Conservation (phyloP, 345 rosid species). For the Physaria fendleri region DNA sequence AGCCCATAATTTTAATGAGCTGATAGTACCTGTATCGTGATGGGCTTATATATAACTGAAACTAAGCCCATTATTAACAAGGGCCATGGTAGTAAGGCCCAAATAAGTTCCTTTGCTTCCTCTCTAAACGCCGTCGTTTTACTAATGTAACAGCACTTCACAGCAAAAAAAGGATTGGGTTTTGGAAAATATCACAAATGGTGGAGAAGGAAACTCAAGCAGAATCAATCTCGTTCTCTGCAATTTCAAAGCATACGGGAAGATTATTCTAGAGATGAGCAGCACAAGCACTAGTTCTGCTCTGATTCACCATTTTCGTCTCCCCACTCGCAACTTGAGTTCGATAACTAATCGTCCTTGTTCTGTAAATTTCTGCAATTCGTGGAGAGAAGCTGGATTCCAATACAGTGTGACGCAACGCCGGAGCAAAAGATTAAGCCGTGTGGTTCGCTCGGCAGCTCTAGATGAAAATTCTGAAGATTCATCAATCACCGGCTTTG, state of each 20-base stretch:
- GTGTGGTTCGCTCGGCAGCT: slow-evolving; percentile 42
- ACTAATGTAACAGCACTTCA: neutral
- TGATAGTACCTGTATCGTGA: no score
- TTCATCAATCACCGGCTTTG: slow-evolving; percentile 30
- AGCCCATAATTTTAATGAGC: no score
- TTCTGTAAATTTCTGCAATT: slow-evolving; percentile 24
- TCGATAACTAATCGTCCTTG: slow-evolving; percentile 20
- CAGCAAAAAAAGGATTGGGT: neutral
- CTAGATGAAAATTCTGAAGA: slow-evolving; percentile 41
- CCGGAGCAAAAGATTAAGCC: slow-evolving; percentile 15
- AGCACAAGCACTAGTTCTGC: slow-evolving; percentile 53
- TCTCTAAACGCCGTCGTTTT: neutral
- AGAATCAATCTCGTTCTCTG: slow-evolving; percentile 32
- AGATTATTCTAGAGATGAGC: slow-evolving; percentile 33
- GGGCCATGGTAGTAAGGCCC: no score
- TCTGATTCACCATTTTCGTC: slow-evolving; percentile 49
- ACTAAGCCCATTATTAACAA: no score
- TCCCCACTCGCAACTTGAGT: slow-evolving; percentile 32
- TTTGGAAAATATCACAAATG: neutral
- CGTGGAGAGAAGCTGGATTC: slow-evolving; percentile 27
- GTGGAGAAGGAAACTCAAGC: slow-evolving; percentile 16
- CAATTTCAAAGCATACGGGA: neutral
- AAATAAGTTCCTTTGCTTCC: neutral
- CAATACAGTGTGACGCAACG: slow-evolving; percentile 27
- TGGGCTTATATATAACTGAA: no score